These are phyloP conservation scores for Suhomyces pyralidae DNA, from an alignment of 805 yeast species.

Conservation along the genomic window DNA sequence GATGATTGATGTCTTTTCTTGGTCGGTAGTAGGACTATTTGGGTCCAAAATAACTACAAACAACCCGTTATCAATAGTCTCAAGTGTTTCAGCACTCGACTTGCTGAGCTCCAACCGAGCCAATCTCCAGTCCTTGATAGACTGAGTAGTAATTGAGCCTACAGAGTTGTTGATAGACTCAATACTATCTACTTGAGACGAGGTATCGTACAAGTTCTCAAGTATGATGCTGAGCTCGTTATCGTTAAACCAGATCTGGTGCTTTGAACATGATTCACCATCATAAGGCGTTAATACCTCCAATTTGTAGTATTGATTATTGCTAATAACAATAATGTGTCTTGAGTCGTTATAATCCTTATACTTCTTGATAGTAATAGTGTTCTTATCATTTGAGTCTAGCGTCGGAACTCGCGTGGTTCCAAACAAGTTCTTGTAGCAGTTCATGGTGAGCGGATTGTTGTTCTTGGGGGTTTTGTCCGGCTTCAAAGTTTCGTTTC, in stretches of 20 bases:
- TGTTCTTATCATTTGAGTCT: conserved; percentile 19
- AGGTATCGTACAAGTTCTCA: conserved; percentile 40
- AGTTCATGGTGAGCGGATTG: conserved; percentile 61
- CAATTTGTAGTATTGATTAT: conserved; percentile 49
- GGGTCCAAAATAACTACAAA: conserved; percentile 51
- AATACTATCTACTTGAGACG: conserved; percentile 31
- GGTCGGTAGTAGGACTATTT: conserved; percentile 44
- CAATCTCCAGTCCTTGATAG: conserved; percentile 46
- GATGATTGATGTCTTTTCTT: conserved; percentile 47
- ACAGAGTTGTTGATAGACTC: conserved; percentile 45
- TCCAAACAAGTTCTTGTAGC: conserved; percentile 66
- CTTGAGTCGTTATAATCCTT: conserved; percentile 34
- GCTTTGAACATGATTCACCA: conserved; percentile 16
- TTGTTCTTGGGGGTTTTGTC: conserved; percentile 54
- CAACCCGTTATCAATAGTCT: conserved; percentile 46
- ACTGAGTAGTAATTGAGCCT: conserved; percentile 56
- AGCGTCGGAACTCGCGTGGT: conserved; percentile 52
- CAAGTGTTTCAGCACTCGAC: conserved; percentile 35
- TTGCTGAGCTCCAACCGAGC: conserved; percentile 42
- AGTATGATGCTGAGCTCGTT: conserved; percentile 47
- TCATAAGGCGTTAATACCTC: conserved; percentile 43
- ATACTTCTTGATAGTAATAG: conserved; percentile 38
- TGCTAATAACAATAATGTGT: conserved; percentile 49
- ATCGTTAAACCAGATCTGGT: conserved; percentile 52
- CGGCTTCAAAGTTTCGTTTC: conserved; percentile 51